Evolutionary conservation across 2,329 filamentous ascomycete species (phyloP).

Genomic region (Paradendryphiella salina): DNA sequence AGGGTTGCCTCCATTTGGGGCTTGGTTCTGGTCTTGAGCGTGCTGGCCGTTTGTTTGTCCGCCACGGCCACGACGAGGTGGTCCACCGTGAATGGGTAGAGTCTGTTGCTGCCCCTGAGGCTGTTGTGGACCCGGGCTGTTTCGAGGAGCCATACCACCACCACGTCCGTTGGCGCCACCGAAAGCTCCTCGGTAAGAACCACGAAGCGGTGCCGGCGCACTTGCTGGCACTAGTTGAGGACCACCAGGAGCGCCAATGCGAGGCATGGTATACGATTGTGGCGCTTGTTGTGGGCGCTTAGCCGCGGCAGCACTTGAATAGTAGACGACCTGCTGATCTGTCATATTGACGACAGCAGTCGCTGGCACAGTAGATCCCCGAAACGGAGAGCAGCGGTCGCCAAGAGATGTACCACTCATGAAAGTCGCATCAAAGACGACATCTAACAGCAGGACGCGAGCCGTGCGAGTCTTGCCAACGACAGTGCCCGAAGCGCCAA

Average conservation of each 20-base stretch:
- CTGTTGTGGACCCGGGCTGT: slow-evolving; percentile 32
- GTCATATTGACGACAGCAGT: slow-evolving; percentile 89
- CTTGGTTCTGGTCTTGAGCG: slow-evolving; percentile 30
- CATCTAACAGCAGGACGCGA: slow-evolving; percentile 79
- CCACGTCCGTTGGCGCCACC: slow-evolving; percentile 52
- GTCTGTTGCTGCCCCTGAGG: slow-evolving; percentile 40
- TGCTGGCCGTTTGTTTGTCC: slow-evolving; percentile 37
- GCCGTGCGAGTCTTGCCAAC: slow-evolving; percentile 89
- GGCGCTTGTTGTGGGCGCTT: slow-evolving; percentile 55
- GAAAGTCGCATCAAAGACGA: slow-evolving; percentile 92
- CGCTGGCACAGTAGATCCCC: slow-evolving; percentile 85
- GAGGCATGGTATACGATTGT: slow-evolving; percentile 57
- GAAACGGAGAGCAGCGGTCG: slow-evolving; percentile 88
- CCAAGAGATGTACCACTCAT: slow-evolving; percentile 95
- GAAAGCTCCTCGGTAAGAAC: slow-evolving; percentile 62
- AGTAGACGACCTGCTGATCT: slow-evolving; percentile 75
- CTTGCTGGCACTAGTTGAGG: slow-evolving; percentile 63
- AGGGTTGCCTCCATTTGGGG: slow-evolving; percentile 27
- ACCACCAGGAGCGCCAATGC: slow-evolving; percentile 61
- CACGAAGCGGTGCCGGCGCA: slow-evolving; percentile 60
- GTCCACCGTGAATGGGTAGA: slow-evolving; percentile 47
- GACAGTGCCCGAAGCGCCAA: slow-evolving; percentile 89
- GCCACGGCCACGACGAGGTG: slow-evolving; percentile 47
- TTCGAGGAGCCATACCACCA: slow-evolving; percentile 42
- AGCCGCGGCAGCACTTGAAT: slow-evolving; percentile 62